Base-by-base conservation (phyloP, 1,284 basidiomycete genomes). In the Apiotrichum mycotoxinovorans region DNA sequence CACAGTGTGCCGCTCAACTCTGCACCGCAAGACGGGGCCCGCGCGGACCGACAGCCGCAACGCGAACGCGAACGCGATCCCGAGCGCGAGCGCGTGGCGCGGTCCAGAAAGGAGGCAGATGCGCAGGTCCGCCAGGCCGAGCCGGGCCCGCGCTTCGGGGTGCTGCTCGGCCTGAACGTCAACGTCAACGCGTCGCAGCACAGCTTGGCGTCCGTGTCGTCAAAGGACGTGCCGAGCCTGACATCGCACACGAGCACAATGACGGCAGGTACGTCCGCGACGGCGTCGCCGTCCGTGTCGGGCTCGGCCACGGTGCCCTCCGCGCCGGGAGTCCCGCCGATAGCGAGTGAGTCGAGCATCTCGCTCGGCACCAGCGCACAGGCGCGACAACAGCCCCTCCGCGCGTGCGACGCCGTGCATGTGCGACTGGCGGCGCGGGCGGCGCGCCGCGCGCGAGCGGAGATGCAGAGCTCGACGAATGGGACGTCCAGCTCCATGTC, bases 371-470 rank as follows among this genome's bases (percentile, higher is more conserved):
- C 17, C 15, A 18, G 51, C 25, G 25, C 17, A 35, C 37, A 20
- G 52, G n/a, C n/a, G n/a, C n/a, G n/a, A n/a, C n/a, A n/a, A n/a
- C n/a, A 46, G 8, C 54, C 54, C 23, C 42, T 57, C 10, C 37
- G 40, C 14, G 55, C 55, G 27, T 25, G 22, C 15, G 33, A n/a
- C 4, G 54, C 47, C 5, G 54, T 41, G 23, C 48, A 57, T 33
- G 50, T 43, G 20, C 37, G 55, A 27, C 37, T 52, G 23, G 20
- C 37, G 15, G 18, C 46, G 40, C 40, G 46, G 23, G 40, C 47
- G 10, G 47, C 30, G n/a, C n/a, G 37, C 20, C 27, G n/a, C 11
- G 42, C 45, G 22, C 50, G 26, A 15, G 4, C 5, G 4, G 25
- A 30, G 11, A 23, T 15, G 46, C 40, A 30, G 30, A 5, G n/a